phyloP scores from a whole-genome alignment of 179 eudicot species.

The Camellia oleifera region DNA sequence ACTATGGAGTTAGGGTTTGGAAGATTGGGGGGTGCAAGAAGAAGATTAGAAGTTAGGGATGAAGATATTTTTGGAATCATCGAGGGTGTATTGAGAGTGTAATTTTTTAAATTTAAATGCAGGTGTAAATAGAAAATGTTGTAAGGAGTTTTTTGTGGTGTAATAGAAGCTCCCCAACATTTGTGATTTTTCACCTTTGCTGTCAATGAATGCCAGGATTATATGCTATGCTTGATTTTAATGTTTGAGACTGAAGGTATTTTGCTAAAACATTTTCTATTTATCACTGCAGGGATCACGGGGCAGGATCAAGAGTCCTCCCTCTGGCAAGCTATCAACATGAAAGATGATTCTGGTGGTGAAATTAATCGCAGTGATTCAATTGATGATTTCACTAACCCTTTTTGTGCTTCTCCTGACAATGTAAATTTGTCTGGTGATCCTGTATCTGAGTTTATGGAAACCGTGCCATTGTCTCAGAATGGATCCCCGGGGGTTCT shows the following conservation, averaged over 20 bases:
- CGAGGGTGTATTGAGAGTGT: no score
- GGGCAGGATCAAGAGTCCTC: slow-evolving; percentile 25
- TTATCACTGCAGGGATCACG: slow-evolving; percentile 29
- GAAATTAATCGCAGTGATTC: slow-evolving; percentile 20
- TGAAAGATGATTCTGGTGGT: slow-evolving; percentile 16
- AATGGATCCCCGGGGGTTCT: slow-evolving; percentile 35
- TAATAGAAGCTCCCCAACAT: not conserved
- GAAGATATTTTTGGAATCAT: no score
- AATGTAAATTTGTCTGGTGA: slow-evolving; percentile 28
- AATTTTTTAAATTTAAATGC: no score
- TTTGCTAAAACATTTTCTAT: not conserved
- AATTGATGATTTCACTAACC: slow-evolving; percentile 26
- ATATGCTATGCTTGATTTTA: not conserved
- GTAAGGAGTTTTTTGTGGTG: no score
- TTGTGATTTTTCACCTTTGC: not conserved
- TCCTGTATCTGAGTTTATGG: slow-evolving; percentile 53
- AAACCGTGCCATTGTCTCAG: slow-evolving; percentile 43
- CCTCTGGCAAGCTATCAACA: slow-evolving; percentile 21
- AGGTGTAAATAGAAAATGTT: no score
- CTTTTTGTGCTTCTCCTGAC: slow-evolving; percentile 18
- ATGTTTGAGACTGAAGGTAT: not conserved
- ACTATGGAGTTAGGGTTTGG: no score
- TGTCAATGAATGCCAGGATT: not conserved
- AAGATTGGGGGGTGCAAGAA: no score
- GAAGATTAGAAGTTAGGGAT: no score